Evolutionary conservation across 2,329 filamentous ascomycete species (phyloP).

Genomic region (Chaetomiaceae sp.): DNA sequence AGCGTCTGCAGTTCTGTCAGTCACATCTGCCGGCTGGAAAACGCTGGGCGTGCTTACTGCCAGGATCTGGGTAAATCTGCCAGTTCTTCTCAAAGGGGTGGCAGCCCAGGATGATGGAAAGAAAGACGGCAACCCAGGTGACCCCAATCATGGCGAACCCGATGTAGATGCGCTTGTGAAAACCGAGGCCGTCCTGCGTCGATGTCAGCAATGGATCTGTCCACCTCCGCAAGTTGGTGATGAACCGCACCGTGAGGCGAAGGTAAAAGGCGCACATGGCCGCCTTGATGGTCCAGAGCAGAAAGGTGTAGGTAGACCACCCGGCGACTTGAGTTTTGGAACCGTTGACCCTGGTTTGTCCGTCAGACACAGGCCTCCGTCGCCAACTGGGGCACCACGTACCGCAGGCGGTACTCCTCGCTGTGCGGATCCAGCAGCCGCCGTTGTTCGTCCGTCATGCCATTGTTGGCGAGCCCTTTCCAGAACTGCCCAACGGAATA

Average conservation of each 20-base stretch:
- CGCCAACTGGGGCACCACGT: background rate
- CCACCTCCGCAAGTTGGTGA: background rate
- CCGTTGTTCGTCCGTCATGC: constrained; percentile 31
- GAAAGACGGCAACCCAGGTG: constrained; percentile 34
- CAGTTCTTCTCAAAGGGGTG: constrained; percentile 35
- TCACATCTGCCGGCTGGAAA: background rate
- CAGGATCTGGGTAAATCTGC: constrained; percentile 41
- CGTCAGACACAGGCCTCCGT: background rate
- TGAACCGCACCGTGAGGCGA: constrained; percentile 27
- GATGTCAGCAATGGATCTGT: background rate
- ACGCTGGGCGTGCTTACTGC: constrained; percentile 31
- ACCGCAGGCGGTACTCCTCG: constrained; percentile 31
- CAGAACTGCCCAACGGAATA: constrained; percentile 29
- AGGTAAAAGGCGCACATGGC: constrained; percentile 32
- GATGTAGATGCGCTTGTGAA: constrained; percentile 28
- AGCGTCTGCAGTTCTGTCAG: constrained; percentile 42
- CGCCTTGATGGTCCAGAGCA: constrained; percentile 29
- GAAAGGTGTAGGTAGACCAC: constrained; percentile 27
- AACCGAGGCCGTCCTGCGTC: constrained; percentile 29
- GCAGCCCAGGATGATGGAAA: constrained; percentile 35
- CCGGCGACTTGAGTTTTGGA: constrained; percentile 34
- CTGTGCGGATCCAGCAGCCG: constrained; percentile 26
- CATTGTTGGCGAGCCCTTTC: constrained; percentile 33
- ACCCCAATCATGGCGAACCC: constrained; percentile 33
- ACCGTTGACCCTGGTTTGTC: constrained; percentile 29